Base-by-base conservation (phyloP, 345 rosid genomes). In the Linum tenue region DNA sequence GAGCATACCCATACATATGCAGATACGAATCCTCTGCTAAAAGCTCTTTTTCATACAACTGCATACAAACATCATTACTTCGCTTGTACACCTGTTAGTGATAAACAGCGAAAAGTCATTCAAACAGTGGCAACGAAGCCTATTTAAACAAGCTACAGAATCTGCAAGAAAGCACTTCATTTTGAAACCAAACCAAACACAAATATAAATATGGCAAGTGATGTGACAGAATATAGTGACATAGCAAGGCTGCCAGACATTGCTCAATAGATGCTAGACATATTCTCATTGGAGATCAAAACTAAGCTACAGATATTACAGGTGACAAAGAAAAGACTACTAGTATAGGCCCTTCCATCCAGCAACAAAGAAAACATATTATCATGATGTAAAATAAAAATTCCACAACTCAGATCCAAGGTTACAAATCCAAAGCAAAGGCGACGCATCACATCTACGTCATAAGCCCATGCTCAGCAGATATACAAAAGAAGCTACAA, bases 31-130 rank as follows among this genome's bases (percentile, higher is more conserved):
- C 78, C 59, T 76, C 86, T 39, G 86, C 84, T 75, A 84, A 69
- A 73, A 90, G 84, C 79, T 92, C 98, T 77, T 86, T 92, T 78
- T 88, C 92, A 76, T 90, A 90, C 39, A 92, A 73, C 76, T 85
- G 89, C 82, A 73, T 69, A 79, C 98, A 90, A 68, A 88, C 72
- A 64, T 85, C 92, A 71, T 74, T 79, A 71, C 97, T 88, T 69
- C 95, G 86, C 73, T 83, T 81, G 84, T 88, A 88, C 59, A 86
- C 97, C 98, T 94, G 85, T 53, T 59, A 69, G n/a, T 35, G 3
- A 41, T 48, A 58, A 7, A 31, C 15, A 5, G 55, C 3, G 14
- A 16, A 12, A 17, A 3, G 7, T 37, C 12, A 41, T 37, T 50
- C 15, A 31, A 5, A 44, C 48, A 22, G 51, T 12, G 14, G 53